Evolutionary conservation across 305 asterid species (phyloP).

Genomic region (Caryopteris hybrid): DNA sequence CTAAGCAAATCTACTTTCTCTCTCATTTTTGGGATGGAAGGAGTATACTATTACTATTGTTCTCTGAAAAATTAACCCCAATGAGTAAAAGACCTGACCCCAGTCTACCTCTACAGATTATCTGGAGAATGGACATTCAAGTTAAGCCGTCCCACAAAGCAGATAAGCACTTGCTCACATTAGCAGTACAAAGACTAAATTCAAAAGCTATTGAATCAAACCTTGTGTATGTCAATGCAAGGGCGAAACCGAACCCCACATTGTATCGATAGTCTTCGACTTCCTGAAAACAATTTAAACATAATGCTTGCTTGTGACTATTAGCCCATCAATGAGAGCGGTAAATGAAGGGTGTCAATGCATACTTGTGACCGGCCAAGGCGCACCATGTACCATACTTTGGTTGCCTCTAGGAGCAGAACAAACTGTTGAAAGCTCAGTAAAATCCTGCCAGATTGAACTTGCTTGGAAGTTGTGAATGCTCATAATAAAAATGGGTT

Average conservation of each 20-base stretch:
- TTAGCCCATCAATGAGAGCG: background rate
- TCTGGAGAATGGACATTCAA: background rate
- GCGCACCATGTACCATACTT: constrained; percentile 27
- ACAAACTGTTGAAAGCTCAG: constrained; percentile 19
- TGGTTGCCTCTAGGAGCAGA: constrained; percentile 26
- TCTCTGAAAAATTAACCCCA: too few species aligned
- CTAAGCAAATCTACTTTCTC: background rate
- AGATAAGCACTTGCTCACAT: background rate
- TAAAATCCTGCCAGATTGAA: constrained; percentile 29
- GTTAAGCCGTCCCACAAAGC: background rate
- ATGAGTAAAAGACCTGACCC: background rate
- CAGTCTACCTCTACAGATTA: background rate
- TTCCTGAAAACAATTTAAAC: constrained; percentile 38
- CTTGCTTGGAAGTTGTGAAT: constrained; percentile 35
- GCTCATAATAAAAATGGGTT: constrained; percentile 27
- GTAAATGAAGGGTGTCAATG: background rate
- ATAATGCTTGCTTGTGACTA: background rate
- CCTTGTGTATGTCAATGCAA: constrained; percentile 99
- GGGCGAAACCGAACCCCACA: constrained; percentile 86
- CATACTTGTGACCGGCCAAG: constrained; percentile 32
- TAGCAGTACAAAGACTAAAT: background rate
- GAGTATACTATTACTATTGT: too few species aligned
- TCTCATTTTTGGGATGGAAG: background rate
- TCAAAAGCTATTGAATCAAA: constrained; percentile 16
- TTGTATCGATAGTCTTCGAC: constrained; percentile 38